Conservation (phyloP, 331 rosid species). For the Dryas integrifolia region DNA sequence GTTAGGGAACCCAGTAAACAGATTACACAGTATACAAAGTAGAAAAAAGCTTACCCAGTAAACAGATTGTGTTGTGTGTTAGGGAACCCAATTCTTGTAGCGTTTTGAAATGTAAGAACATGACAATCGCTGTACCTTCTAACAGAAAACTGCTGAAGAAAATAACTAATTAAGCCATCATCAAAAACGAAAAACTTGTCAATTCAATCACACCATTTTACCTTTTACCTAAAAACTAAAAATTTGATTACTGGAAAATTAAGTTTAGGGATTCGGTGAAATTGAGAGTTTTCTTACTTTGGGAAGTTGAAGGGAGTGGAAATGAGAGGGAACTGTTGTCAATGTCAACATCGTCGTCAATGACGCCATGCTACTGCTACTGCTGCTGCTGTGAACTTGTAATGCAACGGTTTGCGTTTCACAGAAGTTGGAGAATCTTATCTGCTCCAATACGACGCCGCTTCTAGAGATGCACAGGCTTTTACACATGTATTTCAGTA, state of each 20-base stretch:
- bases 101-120: slow-evolving; percentile 7
- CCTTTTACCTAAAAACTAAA: neutral
- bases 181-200: neutral
- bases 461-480: no score
- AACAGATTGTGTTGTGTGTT: slow-evolving; percentile 15
- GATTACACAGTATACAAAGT: neutral
- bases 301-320: slow-evolving; percentile 15
- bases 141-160: slow-evolving; percentile 19
- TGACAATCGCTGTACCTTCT: slow-evolving; percentile 22
- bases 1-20: neutral
- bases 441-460: neutral
- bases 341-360: slow-evolving; percentile 7
- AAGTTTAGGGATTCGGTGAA: neutral
- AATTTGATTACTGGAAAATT: neutral
- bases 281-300: slow-evolving; percentile 19
- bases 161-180: neutral
- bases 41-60: slow-evolving; percentile 24
- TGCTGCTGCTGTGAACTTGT: neutral
- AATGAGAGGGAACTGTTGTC: slow-evolving; percentile 12
- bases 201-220: neutral
- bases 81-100: slow-evolving; percentile 21
- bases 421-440: neutral
- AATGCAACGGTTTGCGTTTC: neutral
- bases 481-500: no score
- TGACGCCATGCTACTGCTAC: slow-evolving; percentile 22